Percentiles rank a stretch among this genome's conserved stretches.
These are phyloP conservation scores for Nemania sp. DNA, from an alignment of 2,329 filamentous ascomycete genomes.

Conservation along the genomic window DNA sequence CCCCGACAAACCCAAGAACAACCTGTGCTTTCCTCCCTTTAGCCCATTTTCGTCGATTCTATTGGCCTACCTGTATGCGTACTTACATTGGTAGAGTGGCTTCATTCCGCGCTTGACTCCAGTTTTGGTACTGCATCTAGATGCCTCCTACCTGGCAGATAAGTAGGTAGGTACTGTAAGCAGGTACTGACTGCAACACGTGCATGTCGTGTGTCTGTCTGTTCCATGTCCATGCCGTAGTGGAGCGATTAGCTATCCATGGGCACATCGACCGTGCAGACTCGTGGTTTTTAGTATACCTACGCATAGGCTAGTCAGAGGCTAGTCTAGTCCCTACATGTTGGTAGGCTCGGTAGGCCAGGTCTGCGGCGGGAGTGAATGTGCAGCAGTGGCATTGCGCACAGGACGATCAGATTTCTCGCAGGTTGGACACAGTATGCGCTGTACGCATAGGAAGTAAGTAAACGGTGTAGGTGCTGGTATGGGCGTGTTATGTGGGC, in stretches of 20 bases:
- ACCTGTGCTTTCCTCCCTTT: too few relatives aligned
- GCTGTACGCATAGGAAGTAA: neutral
- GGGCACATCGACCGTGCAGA: neutral
- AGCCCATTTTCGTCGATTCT: neutral
- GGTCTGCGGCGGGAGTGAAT: neutral
- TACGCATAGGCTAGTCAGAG: neutral
- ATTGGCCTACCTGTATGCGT: neutral
- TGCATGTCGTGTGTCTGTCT: neutral
- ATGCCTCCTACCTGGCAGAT: too few relatives aligned
- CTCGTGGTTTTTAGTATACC: neutral
- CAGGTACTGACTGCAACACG: neutral
- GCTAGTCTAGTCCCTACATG: too few relatives aligned
- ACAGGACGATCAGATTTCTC: slow-evolving; percentile 11
- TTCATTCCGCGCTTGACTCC: neutral
- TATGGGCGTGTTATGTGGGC: neutral
- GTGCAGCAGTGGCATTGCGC: neutral
- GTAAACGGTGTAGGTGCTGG: neutral
- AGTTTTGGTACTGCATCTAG: too few relatives aligned
- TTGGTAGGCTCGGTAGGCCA: too few relatives aligned
- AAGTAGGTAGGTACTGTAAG: neutral
- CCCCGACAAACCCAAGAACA: neutral
- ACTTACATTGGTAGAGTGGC: too few relatives aligned
- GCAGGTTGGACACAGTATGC: neutral
- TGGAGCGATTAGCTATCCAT: slow-evolving; percentile 4
- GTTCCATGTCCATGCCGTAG: neutral